phyloP scores from a whole-genome alignment of 2,329 filamentous ascomycete genomes.

The Neurospora crassa region DNA sequence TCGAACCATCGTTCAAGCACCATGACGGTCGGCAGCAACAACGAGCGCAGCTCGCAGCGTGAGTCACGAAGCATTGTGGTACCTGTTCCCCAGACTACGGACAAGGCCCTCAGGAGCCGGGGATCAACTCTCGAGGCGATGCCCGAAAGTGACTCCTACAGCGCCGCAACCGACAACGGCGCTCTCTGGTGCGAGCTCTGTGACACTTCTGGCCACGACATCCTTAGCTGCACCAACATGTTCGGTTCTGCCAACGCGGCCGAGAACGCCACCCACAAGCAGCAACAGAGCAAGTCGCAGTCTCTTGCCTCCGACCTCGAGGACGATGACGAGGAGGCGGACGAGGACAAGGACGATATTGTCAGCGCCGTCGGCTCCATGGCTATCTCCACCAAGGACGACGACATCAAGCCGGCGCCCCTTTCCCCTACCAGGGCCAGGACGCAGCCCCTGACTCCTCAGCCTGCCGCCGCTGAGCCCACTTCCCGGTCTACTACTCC shows the following conservation, averaged over 20 bases:
- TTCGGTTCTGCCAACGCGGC: conserved; percentile 36
- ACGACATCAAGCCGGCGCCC: conserved; percentile 42
- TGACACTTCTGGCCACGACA: conserved; percentile 84
- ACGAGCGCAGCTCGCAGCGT: conserved; percentile 47
- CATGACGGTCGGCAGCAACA: conserved; percentile 37
- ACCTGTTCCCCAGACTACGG: conserved; percentile 43
- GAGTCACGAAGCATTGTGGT: conserved; percentile 59
- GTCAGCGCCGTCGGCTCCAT: conserved; percentile 22
- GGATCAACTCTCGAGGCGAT: conserved; percentile 54
- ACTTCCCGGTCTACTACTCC: conserved; percentile 4
- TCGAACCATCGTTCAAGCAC: conserved; percentile 39
- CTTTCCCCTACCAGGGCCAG: conserved; percentile 42
- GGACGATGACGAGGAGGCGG: conserved; percentile 17
- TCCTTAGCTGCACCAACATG: conserved; percentile 89
- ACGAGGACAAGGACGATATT: conserved; percentile 1
- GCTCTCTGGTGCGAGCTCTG: conserved; percentile 91
- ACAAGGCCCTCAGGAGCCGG: conserved; percentile 32
- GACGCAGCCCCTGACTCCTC: conserved; percentile 15
- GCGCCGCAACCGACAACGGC: conserved; percentile 61
- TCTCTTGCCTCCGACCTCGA: conserved; percentile 19
- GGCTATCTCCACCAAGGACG: conserved; percentile 21
- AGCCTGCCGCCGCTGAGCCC: background rate
- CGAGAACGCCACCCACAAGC: conserved; percentile 21
- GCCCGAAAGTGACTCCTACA: conserved; percentile 61
- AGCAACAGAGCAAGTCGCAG: conserved; percentile 4